A percentile compares a stretch with the other conserved stretches of the same genome.
These are phyloP conservation scores for Planoprotostelium fungivorum DNA, from an alignment of 78 protist genomes.

Conservation along the genomic window DNA sequence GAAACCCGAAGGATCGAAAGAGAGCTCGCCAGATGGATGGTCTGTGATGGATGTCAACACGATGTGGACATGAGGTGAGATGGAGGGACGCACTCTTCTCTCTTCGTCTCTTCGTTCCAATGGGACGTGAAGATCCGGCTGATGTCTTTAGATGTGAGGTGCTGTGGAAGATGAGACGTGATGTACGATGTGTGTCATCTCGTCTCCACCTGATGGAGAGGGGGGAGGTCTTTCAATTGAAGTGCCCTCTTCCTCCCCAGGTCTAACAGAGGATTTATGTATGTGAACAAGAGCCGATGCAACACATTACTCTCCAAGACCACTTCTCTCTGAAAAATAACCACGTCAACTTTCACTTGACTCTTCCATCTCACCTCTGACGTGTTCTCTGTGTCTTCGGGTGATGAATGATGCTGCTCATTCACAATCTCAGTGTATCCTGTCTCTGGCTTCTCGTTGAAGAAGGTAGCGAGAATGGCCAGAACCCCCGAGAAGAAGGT, in stretches of 20 bases:
- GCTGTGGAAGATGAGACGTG: neutral
- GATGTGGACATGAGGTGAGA: neutral
- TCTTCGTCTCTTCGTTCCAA: neutral
- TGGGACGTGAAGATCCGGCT: neutral
- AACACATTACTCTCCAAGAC: neutral
- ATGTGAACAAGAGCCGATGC: neutral
- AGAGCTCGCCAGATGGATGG: constrained; percentile 59
- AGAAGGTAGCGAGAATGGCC: neutral
- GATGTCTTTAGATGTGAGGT: neutral
- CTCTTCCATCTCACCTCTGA: neutral
- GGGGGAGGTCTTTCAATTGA: neutral
- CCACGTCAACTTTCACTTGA: neutral
- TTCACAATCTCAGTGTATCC: no score
- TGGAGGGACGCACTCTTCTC: neutral
- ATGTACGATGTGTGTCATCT: neutral
- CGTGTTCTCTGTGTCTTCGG: neutral
- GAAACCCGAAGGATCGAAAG: constrained; percentile 34
- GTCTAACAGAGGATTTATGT: neutral
- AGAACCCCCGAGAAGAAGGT: neutral
- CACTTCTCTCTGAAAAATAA: neutral
- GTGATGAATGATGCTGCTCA: neutral
- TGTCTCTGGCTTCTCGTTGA: neutral
- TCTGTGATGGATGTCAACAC: neutral
- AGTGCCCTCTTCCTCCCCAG: neutral
- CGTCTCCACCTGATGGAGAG: neutral